Percentiles rank a stretch among this genome's conserved stretches.
These are phyloP conservation scores for Pleoardoris graminearum DNA, from an alignment of 2,329 filamentous ascomycete species.

Conservation along the genomic window DNA sequence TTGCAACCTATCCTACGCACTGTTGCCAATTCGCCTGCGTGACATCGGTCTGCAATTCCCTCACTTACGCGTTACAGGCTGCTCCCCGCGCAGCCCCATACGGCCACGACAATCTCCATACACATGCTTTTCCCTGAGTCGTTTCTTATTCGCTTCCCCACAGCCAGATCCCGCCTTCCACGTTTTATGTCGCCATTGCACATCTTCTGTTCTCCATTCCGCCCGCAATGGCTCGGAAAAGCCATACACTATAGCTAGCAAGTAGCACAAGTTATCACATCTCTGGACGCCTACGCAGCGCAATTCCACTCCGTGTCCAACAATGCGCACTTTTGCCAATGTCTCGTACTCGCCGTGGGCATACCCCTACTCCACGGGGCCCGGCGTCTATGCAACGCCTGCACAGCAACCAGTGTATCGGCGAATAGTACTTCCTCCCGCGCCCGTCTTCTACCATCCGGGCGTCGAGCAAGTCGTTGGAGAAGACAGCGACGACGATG, in stretches of 20 bases:
- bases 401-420: conserved; percentile 25
- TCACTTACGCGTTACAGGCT: conserved; percentile 31
- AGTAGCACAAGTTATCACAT: conserved; percentile 36
- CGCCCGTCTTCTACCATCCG: conserved; percentile 30
- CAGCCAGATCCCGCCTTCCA: conserved; percentile 38
- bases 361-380: conserved; percentile 31
- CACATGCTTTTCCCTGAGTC: conserved; percentile 30
- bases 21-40: conserved; percentile 34
- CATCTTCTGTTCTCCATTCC: conserved; percentile 30
- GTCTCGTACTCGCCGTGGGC: conserved; percentile 42
- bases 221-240: conserved; percentile 35
- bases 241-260: conserved; percentile 36
- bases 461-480: conserved; percentile 27
- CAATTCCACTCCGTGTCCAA: conserved; percentile 25
- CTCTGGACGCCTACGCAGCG: conserved; percentile 23
- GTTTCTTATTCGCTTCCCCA: conserved; percentile 41
- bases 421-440: conserved; percentile 27
- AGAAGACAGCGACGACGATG: conserved; percentile 24
- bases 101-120: conserved; percentile 35
- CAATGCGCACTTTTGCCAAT: conserved; percentile 36
- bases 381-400: conserved; percentile 21
- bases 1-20: conserved; percentile 17
- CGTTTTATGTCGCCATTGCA: conserved; percentile 42
- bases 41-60: conserved; percentile 36
- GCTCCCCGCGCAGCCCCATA: conserved; percentile 27